phyloP scores from a whole-genome alignment of 345 rosid genomes.

The Aquilaria yunnanensis region DNA sequence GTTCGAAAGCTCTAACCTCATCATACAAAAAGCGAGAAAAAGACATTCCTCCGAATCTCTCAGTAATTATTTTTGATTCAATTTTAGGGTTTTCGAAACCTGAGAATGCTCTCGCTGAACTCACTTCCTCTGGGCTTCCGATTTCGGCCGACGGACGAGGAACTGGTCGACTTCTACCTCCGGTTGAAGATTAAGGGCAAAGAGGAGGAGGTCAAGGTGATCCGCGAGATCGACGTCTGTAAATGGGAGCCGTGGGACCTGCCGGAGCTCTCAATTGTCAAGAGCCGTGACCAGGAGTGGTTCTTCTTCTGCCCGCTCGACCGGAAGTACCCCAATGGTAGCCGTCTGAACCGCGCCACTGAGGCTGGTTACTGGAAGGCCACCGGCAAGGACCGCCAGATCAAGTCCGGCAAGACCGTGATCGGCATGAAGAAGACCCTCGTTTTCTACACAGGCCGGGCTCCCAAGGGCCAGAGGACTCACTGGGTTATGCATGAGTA shows the following conservation, averaged over 20 bases:
- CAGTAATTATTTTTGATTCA: no score
- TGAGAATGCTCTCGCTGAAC: slow-evolving; percentile 27
- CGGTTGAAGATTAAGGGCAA: slow-evolving; percentile 73
- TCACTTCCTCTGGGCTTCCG: slow-evolving; percentile 81
- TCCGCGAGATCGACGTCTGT: slow-evolving; percentile 80
- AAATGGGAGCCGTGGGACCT: slow-evolving; percentile 96
- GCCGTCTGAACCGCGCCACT: slow-evolving; percentile 78
- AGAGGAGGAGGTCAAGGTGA: slow-evolving; percentile 46
- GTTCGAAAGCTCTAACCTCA: no score
- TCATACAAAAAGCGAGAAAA: no score
- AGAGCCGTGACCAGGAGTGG: slow-evolving; percentile 71
- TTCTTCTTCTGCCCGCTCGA: slow-evolving; percentile 94
- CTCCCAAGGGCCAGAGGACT: slow-evolving; percentile 71
- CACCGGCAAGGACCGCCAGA: slow-evolving; percentile 77
- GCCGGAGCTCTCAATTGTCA: slow-evolving; percentile 65
- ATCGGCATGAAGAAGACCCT: slow-evolving; percentile 92
- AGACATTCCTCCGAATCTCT: no score
- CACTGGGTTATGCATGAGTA: slow-evolving; percentile 95
- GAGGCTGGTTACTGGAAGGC: slow-evolving; percentile 90
- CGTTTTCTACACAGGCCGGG: slow-evolving; percentile 82
- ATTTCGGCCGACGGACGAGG: slow-evolving; percentile 89
- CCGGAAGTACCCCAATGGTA: slow-evolving; percentile 83
- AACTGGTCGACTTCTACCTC: slow-evolving; percentile 63
- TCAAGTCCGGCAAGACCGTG: slow-evolving; percentile 45
- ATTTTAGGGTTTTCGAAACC: no score